Percentiles rank a stretch among this genome's conserved stretches.
phyloP scores from a whole-genome alignment of 352 stramenopile genomes.

The Phytophthora fragariae region DNA sequence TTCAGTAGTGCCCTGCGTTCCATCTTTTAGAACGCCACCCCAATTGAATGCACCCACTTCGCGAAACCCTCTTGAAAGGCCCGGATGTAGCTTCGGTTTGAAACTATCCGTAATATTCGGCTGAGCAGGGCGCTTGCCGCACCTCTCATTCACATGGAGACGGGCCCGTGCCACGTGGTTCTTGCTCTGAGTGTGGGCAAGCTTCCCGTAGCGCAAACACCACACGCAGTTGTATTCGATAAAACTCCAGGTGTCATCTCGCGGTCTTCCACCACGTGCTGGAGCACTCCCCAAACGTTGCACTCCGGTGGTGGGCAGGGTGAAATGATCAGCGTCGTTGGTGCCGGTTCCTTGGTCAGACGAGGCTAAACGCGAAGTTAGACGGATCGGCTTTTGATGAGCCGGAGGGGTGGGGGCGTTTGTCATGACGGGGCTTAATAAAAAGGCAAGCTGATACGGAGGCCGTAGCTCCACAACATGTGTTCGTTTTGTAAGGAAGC shows the following conservation, averaged over 20 bases:
- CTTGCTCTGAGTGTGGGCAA: neutral
- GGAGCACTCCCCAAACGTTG: neutral
- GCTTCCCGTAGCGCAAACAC: neutral
- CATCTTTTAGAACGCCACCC: neutral
- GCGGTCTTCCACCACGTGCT: neutral
- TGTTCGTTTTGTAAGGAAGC: too few species aligned
- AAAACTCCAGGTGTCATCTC: neutral
- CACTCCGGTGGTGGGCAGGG: neutral
- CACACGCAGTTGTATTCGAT: neutral
- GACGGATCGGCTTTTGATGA: neutral
- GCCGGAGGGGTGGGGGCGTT: neutral
- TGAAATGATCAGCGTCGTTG: neutral
- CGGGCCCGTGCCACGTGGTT: neutral
- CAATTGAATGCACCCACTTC: neutral
- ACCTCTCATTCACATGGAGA: neutral
- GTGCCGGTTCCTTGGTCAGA: neutral
- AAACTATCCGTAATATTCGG: too few species aligned
- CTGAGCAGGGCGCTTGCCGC: neutral
- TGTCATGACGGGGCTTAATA: neutral
- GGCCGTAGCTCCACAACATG: too few species aligned
- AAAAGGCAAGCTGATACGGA: too few species aligned
- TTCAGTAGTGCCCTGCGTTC: too few species aligned
- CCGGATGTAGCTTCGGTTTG: neutral
- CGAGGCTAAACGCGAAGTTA: neutral
- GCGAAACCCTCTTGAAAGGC: neutral